These are phyloP conservation scores for Paramecium caudatum DNA, from an alignment of 73 alveolate genomes.

Conservation along the genomic window DNA sequence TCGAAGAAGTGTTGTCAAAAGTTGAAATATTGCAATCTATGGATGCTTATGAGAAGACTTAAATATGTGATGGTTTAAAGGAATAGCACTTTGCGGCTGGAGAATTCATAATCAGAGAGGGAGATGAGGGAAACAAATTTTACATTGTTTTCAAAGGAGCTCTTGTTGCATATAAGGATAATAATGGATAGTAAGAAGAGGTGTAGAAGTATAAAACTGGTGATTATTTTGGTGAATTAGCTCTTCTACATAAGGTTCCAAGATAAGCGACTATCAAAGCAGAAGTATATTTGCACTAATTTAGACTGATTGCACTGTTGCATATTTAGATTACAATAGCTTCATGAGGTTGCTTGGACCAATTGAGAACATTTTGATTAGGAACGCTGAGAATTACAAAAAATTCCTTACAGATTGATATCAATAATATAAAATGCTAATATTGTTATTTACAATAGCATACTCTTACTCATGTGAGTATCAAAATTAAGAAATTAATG, in stretches of 20 bases:
- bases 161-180: conserved; percentile 85
- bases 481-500: too few species aligned
- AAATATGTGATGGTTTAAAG: conserved; percentile 91
- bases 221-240: conserved; percentile 97
- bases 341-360: conserved; percentile 85
- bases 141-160: conserved; percentile 90
- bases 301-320: conserved; percentile 78
- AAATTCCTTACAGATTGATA: conserved; percentile 66
- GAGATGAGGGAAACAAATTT: conserved; percentile 83
- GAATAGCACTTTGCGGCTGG: conserved; percentile 81
- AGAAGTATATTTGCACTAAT: conserved; percentile 65
- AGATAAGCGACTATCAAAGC: conserved; percentile 95
- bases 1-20: conserved; percentile 85
- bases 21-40: conserved; percentile 86
- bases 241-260: conserved; percentile 93
- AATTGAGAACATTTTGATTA: conserved; percentile 81
- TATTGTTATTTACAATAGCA: too few species aligned
- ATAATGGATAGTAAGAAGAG: conserved; percentile 83
- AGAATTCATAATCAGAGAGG: conserved; percentile 82
- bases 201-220: conserved; percentile 88
- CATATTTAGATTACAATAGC: conserved; percentile 79
- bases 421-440: too few species aligned
- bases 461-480: too few species aligned
- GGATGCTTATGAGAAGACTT: conserved; percentile 91
- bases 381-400: conserved; percentile 80